These are phyloP conservation scores for Yarrowia sp. DNA, from an alignment of 805 yeast genomes.

Conservation along the genomic window DNA sequence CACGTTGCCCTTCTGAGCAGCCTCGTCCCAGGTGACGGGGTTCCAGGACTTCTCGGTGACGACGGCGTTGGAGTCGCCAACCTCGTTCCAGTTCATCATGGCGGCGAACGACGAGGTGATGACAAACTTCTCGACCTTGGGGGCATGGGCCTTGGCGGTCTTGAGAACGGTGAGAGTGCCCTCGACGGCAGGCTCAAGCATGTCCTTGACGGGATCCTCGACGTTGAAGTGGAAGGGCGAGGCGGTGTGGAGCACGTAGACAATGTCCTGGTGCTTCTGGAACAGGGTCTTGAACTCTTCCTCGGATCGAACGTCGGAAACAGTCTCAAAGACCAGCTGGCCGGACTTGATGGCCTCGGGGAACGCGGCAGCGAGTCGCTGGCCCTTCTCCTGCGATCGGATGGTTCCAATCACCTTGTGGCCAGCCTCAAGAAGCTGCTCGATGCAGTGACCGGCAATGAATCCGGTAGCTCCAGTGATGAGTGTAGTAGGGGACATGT, in stretches of 20 bases:
- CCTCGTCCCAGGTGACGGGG: slow-evolving; percentile 49
- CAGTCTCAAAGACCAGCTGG: slow-evolving; percentile 46
- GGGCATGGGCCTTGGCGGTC: slow-evolving; percentile 51
- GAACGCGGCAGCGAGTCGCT: slow-evolving; percentile 43
- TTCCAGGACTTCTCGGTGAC: slow-evolving; percentile 53
- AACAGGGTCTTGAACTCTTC: slow-evolving; percentile 59
- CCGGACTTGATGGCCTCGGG: slow-evolving; percentile 43
- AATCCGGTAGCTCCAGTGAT: slow-evolving; percentile 58
- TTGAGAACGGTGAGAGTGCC: slow-evolving; percentile 56
- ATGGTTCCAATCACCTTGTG: slow-evolving; percentile 60
- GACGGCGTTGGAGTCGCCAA: slow-evolving; percentile 43
- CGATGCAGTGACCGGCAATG: slow-evolving; percentile 55
- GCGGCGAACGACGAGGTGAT: slow-evolving; percentile 63
- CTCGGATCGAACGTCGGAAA: slow-evolving; percentile 47
- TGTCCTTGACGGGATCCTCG: slow-evolving; percentile 53
- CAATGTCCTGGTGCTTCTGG: slow-evolving; percentile 51
- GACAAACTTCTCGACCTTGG: slow-evolving; percentile 52
- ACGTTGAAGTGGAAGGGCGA: slow-evolving; percentile 51
- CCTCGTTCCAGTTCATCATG: slow-evolving; percentile 45
- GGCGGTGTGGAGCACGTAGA: slow-evolving; percentile 53
- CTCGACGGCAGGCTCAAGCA: slow-evolving; percentile 57
- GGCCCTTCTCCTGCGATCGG: slow-evolving; percentile 55
- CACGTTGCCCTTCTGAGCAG: slow-evolving; percentile 6
- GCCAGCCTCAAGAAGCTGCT: slow-evolving; percentile 51
- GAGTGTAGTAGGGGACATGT: slow-evolving; percentile 45